Evolutionary conservation across 257 asterid genomes (phyloP).

Genomic region (Penstemon davidsonii): DNA sequence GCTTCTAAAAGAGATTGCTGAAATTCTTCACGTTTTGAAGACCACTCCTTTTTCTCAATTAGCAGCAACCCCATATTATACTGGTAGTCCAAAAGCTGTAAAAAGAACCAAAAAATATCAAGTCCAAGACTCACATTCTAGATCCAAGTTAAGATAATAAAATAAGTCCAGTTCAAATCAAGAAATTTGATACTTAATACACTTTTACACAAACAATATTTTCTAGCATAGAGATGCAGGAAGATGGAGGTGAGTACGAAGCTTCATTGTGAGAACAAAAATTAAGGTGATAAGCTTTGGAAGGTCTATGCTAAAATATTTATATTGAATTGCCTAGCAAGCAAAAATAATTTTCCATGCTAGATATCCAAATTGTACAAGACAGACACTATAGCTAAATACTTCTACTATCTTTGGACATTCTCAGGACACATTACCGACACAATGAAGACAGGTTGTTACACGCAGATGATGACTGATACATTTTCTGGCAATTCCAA

Average conservation of each 20-base stretch:
- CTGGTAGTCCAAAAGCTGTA: constrained; percentile 83
- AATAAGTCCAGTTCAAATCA: neutral
- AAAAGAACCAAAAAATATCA: constrained; percentile 3
- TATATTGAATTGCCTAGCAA: too few relatives aligned
- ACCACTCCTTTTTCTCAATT: constrained; percentile 88
- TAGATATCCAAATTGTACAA: too few relatives aligned
- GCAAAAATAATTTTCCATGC: too few relatives aligned
- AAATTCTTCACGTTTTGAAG: constrained; percentile 59
- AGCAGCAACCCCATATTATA: constrained; percentile 85
- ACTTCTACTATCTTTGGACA: too few relatives aligned
- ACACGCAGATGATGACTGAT: neutral
- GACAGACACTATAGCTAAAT: too few relatives aligned
- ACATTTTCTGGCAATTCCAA: neutral
- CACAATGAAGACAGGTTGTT: too few relatives aligned
- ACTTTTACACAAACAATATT: neutral
- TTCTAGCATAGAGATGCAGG: neutral
- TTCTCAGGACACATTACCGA: too few relatives aligned
- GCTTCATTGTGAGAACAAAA: neutral
- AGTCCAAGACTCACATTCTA: neutral
- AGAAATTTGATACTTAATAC: neutral
- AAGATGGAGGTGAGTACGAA: neutral
- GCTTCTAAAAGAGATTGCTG: constrained; percentile 60
- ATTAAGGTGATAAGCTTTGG: too few relatives aligned
- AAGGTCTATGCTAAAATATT: too few relatives aligned
- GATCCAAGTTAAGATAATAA: neutral